Evolutionary conservation across 2,329 filamentous ascomycete species (phyloP).

Genomic region (Leptodontidium sp.): DNA sequence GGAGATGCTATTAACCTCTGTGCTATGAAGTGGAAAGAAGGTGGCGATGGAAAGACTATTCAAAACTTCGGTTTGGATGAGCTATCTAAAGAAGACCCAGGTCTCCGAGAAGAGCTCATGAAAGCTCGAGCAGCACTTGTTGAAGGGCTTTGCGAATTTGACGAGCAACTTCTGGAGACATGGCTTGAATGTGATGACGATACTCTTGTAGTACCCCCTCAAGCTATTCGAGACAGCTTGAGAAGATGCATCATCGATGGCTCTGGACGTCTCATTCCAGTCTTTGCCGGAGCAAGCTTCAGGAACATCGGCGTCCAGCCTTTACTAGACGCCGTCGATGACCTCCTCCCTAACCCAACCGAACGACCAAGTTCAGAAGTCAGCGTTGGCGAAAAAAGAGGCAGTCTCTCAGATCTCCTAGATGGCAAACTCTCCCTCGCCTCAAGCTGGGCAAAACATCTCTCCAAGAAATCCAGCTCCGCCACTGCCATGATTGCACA

Average conservation of each 20-base stretch:
- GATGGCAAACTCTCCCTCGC: conserved; percentile 54
- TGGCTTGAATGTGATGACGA: conserved; percentile 83
- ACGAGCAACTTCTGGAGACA: conserved; percentile 84
- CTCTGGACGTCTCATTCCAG: conserved; percentile 78
- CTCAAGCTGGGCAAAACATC: conserved; percentile 44
- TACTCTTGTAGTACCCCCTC: conserved; percentile 69
- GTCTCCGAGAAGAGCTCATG: conserved; percentile 71
- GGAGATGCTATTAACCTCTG: conserved; percentile 82
- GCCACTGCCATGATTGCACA: conserved; percentile 51
- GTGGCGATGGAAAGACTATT: conserved; percentile 70
- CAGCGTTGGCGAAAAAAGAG: conserved; percentile 65
- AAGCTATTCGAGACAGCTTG: conserved; percentile 76
- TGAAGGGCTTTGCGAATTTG: conserved; percentile 86
- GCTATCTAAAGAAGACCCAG: conserved; percentile 57
- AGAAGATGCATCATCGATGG: conserved; percentile 74
- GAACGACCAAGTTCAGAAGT: conserved; percentile 84
- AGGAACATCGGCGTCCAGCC: conserved; percentile 94
- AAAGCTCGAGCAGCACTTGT: conserved; percentile 80
- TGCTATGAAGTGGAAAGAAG: conserved; percentile 76
- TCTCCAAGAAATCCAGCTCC: conserved; percentile 50
- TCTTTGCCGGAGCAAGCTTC: conserved; percentile 93
- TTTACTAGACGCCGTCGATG: conserved; percentile 85
- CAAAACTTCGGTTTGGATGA: conserved; percentile 63
- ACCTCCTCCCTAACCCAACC: conserved; percentile 83
- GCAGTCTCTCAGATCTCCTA: conserved; percentile 60